phyloP scores from a whole-genome alignment of 495 filamentous ascomycete species.

The Hypoxylon trugodes region DNA sequence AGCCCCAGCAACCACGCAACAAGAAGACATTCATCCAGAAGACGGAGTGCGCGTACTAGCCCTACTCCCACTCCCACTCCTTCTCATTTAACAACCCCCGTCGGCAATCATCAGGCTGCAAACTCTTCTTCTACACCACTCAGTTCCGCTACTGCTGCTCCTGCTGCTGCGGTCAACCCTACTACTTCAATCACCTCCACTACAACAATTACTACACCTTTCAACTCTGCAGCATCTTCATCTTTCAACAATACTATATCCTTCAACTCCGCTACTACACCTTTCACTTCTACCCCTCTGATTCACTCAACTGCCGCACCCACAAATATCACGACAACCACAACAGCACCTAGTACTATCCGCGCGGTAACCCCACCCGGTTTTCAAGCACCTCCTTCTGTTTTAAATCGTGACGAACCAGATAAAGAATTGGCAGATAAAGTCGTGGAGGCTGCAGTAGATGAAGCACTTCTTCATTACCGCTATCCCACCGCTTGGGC shows the following conservation, averaged over 20 bases:
- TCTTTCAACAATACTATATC: no score
- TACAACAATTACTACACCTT: no score
- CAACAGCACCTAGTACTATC: no score
- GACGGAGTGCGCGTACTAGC: constrained; percentile 33
- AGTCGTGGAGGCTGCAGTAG: constrained; percentile 55
- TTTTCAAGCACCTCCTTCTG: constrained; percentile 21
- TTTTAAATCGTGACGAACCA: constrained; percentile 32
- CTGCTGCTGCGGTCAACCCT: no score
- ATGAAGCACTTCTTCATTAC: constrained; percentile 56
- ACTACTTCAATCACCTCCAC: no score
- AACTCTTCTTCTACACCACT: no score
- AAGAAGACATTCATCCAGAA: constrained; percentile 38
- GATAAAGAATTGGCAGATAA: constrained; percentile 48
- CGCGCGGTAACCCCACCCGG: not conserved
- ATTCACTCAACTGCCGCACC: no score
- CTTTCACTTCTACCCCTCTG: no score
- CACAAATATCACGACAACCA: constrained; percentile 1
- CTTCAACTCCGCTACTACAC: no score
- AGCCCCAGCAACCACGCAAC: constrained; percentile 15
- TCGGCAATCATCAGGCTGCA: no score
- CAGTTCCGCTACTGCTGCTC: no score
- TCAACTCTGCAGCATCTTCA: constrained; percentile 1
- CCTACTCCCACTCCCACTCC: constrained; percentile 3
- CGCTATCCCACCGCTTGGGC: constrained; percentile 65
- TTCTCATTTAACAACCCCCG: no score